Base-by-base conservation (phyloP, 2,329 filamentous ascomycete species). In the Leptographium flavum region DNA sequence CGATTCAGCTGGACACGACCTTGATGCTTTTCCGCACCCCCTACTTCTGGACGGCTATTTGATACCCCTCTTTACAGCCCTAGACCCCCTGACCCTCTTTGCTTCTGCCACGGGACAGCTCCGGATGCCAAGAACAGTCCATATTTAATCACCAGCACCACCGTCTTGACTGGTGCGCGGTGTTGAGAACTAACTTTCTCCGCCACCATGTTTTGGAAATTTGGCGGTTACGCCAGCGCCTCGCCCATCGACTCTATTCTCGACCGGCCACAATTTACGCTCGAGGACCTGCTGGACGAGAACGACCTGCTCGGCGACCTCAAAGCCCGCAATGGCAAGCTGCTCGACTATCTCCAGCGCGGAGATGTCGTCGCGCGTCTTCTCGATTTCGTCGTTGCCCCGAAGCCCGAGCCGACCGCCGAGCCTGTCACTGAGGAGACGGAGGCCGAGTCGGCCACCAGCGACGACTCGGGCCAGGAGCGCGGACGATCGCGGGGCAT, bases 181-280 rank as follows among this genome's bases (percentile, higher is more conserved):
- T 17, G 32, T 36, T 32, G 44, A 36, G 38, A 37, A 37, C n/a
- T 28, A 25, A 19, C 9, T 36, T 3, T 27, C 3, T 15, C 37
- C 28, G 61, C 60, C 80, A 90, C 65, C 71, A 98, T 98, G 92
- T 98, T 98, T 68, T 98, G 92, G 92, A 83, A 90, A 68, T 98
- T 96, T 74, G 90, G 92, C 74, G 87, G 87, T 60, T 96, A 96
- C 74, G 86, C 88, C 73, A 94, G 87, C 74, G 83, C 94, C 67
- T 95, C 90, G 58, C 83, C 88, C 60, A 87, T 98, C 65, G 92
- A 96, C 66, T 87, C 82, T 55, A 85, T 98, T 59, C 87, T 98
- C 62, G 92, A 98, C 62, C 94, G 94, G 66, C 80, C 93, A 56
- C 85, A 94, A 66, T 88, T 95, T 61, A 87, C 85, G 43, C 81